Evolutionary conservation across 1,139 yeast genomes (phyloP).

Genomic region (Taiozyma sp.): DNA sequence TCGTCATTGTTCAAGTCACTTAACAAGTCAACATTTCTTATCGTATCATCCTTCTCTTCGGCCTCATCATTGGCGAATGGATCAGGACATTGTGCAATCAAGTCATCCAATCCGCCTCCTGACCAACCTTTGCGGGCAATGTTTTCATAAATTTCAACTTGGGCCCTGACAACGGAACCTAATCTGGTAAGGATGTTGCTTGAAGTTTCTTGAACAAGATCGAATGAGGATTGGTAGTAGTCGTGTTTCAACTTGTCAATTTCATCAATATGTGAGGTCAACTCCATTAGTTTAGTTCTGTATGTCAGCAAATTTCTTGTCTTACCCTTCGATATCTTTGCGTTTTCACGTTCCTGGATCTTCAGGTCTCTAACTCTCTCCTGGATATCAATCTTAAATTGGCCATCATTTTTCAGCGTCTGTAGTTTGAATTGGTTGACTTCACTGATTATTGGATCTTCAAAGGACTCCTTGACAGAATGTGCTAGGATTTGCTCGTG

Average conservation of each 20-base stretch:
- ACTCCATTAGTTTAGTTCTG: slow-evolving; percentile 55
- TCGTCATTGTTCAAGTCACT: not conserved
- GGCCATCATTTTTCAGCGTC: slow-evolving; percentile 39
- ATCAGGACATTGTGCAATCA: slow-evolving; percentile 50
- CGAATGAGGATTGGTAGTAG: slow-evolving; percentile 56
- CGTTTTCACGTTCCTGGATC: slow-evolving; percentile 50
- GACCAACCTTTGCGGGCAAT: slow-evolving; percentile 83
- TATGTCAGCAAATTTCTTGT: slow-evolving; percentile 59
- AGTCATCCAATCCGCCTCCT: slow-evolving; percentile 76
- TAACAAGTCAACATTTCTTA: slow-evolving; percentile 7
- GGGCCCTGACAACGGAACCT: slow-evolving; percentile 68
- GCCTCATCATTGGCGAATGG: slow-evolving; percentile 30
- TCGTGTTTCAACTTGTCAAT: slow-evolving; percentile 72
- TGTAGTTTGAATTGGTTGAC: slow-evolving; percentile 36
- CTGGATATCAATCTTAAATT: slow-evolving; percentile 49
- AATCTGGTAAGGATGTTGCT: slow-evolving; percentile 45
- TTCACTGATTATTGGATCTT: slow-evolving; percentile 45
- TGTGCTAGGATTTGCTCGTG: slow-evolving; percentile 69
- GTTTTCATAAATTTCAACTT: slow-evolving; percentile 74
- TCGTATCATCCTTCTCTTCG: not conserved
- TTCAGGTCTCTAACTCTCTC: slow-evolving; percentile 45
- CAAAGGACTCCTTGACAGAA: slow-evolving; percentile 46
- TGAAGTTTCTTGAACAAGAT: slow-evolving; percentile 56
- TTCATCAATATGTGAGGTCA: slow-evolving; percentile 73
- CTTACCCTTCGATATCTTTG: slow-evolving; percentile 48